Percentiles rank a stretch among this genome's conserved stretches.
These are phyloP conservation scores for Cladophialophora bantiana DNA, from an alignment of 2,329 filamentous ascomycete species.

Conservation along the genomic window DNA sequence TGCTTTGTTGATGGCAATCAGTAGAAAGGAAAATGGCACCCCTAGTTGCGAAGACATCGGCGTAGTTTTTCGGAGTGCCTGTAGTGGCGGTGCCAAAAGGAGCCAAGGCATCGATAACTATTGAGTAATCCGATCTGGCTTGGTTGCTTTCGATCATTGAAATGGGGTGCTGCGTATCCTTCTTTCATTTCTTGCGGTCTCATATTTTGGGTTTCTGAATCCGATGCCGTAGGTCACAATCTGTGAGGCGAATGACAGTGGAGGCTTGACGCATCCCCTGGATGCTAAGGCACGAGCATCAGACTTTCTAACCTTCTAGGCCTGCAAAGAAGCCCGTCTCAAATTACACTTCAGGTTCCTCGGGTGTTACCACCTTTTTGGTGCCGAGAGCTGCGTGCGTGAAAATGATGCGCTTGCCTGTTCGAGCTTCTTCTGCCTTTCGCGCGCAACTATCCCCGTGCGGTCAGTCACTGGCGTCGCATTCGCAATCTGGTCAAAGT, in stretches of 20 bases:
- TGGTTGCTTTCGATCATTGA: background rate
- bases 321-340: background rate
- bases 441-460: constrained; percentile 72
- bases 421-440: constrained; percentile 61
- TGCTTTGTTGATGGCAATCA: too few relatives aligned
- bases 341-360: background rate
- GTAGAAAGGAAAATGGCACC: too few relatives aligned
- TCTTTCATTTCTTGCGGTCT: background rate
- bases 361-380: constrained; percentile 52
- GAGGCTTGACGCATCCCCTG: background rate
- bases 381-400: constrained; percentile 56
- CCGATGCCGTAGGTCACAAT: background rate
- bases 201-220: background rate
- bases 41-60: background rate
- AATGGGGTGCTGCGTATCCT: background rate
- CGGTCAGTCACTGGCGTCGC: constrained; percentile 89
- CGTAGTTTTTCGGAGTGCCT: background rate
- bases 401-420: constrained; percentile 59
- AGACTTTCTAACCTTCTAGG: background rate
- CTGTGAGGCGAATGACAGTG: background rate
- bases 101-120: background rate
- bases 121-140: background rate
- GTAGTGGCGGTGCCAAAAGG: background rate
- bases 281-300: background rate
- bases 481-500: constrained; percentile 92